Evolutionary conservation across 1,139 yeast genomes (phyloP), one percentile per base, ranked within the genome.

Genomic region (Taphrina deformans): DNA sequence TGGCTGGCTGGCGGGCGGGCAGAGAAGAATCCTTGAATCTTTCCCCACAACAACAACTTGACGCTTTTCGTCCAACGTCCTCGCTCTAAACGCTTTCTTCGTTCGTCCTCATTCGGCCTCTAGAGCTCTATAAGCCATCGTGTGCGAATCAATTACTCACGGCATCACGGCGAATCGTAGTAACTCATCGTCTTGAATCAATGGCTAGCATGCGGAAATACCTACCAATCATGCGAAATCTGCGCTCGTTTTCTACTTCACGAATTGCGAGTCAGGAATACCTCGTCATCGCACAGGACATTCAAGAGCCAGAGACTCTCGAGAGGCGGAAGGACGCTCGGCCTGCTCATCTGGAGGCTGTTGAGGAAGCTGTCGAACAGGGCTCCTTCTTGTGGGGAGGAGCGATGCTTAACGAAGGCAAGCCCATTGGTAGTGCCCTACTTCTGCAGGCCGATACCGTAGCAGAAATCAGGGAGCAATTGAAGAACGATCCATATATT

Each of bases 231-330:
- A 10, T 27, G 1, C 16, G 24, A 35, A 5, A n/a, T 18, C 35
- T 33, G 44, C 41, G 53, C 16, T 10, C 53, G 14, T 24, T 53
- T 21, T 53, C 58, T n/a, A 14, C 33, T 2, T 9, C 41, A n/a
- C 48, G 48, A 12, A 16, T 53, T 2, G 7, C 14, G 3, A 18
- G 21, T 1, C 48, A 40, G 16, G 44, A 56, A 33, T 45, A 45
- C 24, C 62, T 56, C 21, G 46, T 56, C 55, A 56, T 56, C 16
- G 62, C 62, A 9, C 53, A 56, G 27, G 62, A 56, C 62, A 23
- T 44, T 18, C 44, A 45, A 5, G 62, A 45, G 24, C 51, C 51
- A 24, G 62, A 56, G 27, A 35, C 53, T 12, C 55, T 56, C 14
- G 44, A 29, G 31, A 45, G 53, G n/a, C n/a, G 62, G 9, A 12